Base-by-base conservation (phyloP, 1,284 basidiomycete species). In the Sanghuangporus sanghuang region DNA sequence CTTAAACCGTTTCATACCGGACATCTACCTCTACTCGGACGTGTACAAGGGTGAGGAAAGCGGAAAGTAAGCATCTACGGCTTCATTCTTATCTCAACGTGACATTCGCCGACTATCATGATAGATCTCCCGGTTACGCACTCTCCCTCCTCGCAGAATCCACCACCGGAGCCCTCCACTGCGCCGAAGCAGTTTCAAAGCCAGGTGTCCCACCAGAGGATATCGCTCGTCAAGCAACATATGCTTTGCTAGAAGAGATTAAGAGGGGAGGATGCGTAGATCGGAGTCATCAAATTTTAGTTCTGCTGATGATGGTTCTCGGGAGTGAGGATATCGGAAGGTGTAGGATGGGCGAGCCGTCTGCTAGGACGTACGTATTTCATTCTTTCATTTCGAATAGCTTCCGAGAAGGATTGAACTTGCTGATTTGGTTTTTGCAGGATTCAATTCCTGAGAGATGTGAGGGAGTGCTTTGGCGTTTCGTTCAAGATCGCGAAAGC, bases 31-130 rank as follows among this genome's bases (percentile, higher is more conserved):
- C 35, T 97, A 98, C 73, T 97, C 97, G 1, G 97, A 99, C 70
- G 95, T 98, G 12, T 99, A 98, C 78, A 95, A 97, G 73, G 96
- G 96, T 8, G 93, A 95, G 27, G 97, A 99, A 67, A 94, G 93
- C 67, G 97, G 97, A 74, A 97, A 95, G 92, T 92, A 68, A 67
- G 91, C 38, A 1, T 16, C 18, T 5, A 23, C 57, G 35, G 14
- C 42, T 32, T 18, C 27, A 36, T 6, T 46, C n/a, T 18, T 35
- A 39, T 50, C 36, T 38, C 36, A 61, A 5, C 40, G 14, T 39
- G 7, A 9, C 36, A n/a, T 14, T 23, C 21, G 1, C 14, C 6
- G 18, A n/a, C 39, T 48, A 5, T 6, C 2, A 5, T 21, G 11
- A 2, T 68, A 95, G 93, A 77, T 98, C 96, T 0, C 97, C 97